phyloP scores from a whole-genome alignment of 371 early-diverging fungal genomes.

The Coemansia sp. region DNA sequence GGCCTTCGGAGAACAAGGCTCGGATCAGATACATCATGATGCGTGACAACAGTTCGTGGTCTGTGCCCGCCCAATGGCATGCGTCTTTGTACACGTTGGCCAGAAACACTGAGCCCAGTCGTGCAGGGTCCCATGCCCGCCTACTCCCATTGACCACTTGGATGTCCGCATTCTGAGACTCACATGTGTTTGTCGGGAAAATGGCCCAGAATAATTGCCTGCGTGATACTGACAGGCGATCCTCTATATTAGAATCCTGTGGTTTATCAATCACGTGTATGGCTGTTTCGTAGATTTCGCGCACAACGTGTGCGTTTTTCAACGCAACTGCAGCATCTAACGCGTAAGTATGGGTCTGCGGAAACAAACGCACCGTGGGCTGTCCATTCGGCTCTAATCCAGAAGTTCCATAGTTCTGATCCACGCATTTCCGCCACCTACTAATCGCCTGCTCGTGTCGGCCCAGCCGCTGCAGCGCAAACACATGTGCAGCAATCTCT shows the following conservation, averaged over 20 bases:
- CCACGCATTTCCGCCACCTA: slow-evolving; percentile 12
- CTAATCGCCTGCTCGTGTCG: slow-evolving; percentile 10
- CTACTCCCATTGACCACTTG: neutral
- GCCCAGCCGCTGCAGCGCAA: slow-evolving; percentile 10
- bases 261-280: neutral
- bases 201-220: slow-evolving; percentile 15
- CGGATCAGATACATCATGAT: slow-evolving; percentile 14
- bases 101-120: slow-evolving; percentile 30
- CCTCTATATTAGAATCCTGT: neutral
- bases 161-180: neutral
- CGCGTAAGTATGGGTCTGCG: slow-evolving; percentile 31
- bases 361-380: slow-evolving; percentile 9
- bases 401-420: neutral
- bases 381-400: neutral
- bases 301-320: slow-evolving; percentile 7
- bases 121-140: slow-evolving; percentile 25
- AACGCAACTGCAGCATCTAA: slow-evolving; percentile 29
- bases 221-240: neutral
- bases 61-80: neutral
- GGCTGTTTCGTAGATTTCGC: slow-evolving; percentile 17
- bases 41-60: slow-evolving; percentile 11
- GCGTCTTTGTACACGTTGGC: slow-evolving; percentile 10
- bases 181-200: neutral
- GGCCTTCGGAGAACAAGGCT: slow-evolving; percentile 32
- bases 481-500: slow-evolving; percentile 20